These are phyloP conservation scores for Graphiopsis chlorocephala DNA, from an alignment of 2,329 filamentous ascomycete genomes.

Conservation along the genomic window DNA sequence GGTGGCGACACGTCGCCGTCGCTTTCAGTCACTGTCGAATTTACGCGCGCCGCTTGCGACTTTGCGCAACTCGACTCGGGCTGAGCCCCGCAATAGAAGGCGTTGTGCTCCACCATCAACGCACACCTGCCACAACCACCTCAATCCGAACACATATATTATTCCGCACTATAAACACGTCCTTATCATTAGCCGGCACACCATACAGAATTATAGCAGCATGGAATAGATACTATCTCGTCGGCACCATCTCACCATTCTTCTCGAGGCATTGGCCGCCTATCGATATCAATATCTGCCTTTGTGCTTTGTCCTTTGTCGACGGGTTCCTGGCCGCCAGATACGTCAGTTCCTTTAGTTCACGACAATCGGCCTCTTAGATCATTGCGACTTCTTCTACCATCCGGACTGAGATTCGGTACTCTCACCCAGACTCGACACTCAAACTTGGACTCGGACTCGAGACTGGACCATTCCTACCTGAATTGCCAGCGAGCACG, in stretches of 20 bases:
- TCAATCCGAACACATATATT: neutral
- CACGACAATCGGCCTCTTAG: neutral
- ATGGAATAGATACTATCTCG: neutral
- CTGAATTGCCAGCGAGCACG: neutral
- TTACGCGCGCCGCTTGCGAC: slow-evolving; percentile 2
- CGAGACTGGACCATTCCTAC: neutral
- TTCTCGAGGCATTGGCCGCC: neutral
- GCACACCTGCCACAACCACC: neutral
- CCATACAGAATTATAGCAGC: neutral
- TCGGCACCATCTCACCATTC: neutral
- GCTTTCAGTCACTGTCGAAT: neutral
- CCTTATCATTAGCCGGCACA: neutral
- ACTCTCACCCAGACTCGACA: neutral
- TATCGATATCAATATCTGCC: neutral
- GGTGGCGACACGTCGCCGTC: slow-evolving; percentile 3
- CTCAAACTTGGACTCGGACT: neutral
- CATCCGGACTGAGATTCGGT: neutral
- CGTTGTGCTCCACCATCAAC: slow-evolving; percentile 2
- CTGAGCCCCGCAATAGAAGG: neutral
- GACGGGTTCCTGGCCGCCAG: neutral
- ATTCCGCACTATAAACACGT: neutral
- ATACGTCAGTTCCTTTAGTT: neutral
- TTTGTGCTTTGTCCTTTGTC: neutral
- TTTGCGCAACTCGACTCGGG: neutral
- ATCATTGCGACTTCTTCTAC: neutral